phyloP scores from a whole-genome alignment of 2,329 filamentous ascomycete species.

The Ceratocystis huliohia region DNA sequence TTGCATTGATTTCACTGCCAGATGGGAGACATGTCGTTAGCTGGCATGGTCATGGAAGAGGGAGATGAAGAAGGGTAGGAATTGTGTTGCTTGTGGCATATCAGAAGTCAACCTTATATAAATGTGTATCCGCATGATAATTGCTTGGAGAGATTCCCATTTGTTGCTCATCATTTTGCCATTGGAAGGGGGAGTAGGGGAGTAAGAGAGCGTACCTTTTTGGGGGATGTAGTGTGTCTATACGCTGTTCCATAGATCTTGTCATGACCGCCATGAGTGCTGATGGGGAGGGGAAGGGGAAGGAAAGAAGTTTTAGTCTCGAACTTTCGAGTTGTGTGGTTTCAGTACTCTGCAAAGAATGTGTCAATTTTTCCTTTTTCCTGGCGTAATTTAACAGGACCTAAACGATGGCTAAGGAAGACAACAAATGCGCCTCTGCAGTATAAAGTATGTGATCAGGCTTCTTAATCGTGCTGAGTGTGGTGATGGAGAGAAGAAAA shows the following conservation, averaged over 20 bases:
- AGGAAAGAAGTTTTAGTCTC: background rate
- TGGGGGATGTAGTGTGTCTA: slow-evolving; percentile 71
- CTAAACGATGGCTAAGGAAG: too few species aligned
- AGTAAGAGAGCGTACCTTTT: slow-evolving; percentile 58
- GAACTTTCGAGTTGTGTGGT: too few species aligned
- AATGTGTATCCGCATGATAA: slow-evolving; percentile 68
- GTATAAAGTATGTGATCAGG: too few species aligned
- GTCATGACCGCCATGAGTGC: background rate
- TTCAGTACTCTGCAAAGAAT: too few species aligned
- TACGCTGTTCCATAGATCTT: slow-evolving; percentile 64
- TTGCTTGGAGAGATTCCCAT: slow-evolving; percentile 99
- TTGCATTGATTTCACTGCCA: slow-evolving; percentile 76
- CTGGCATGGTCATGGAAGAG: background rate
- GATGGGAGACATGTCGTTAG: background rate
- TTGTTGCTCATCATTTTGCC: slow-evolving; percentile 60
- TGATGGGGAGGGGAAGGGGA: background rate
- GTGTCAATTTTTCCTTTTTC: too few species aligned
- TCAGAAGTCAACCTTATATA: slow-evolving; percentile 57
- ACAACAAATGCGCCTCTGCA: too few species aligned
- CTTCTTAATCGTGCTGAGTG: background rate
- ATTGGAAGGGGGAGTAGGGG: slow-evolving; percentile 11
- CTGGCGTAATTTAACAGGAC: too few species aligned
- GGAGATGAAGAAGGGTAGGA: background rate
- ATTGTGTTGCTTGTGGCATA: slow-evolving; percentile 12
- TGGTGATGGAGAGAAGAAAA: slow-evolving; percentile 4